Evolutionary conservation across 768 basidiomycete genomes (phyloP), one percentile per base, ranked within the genome.

Genomic region (Leccinum imitatum): DNA sequence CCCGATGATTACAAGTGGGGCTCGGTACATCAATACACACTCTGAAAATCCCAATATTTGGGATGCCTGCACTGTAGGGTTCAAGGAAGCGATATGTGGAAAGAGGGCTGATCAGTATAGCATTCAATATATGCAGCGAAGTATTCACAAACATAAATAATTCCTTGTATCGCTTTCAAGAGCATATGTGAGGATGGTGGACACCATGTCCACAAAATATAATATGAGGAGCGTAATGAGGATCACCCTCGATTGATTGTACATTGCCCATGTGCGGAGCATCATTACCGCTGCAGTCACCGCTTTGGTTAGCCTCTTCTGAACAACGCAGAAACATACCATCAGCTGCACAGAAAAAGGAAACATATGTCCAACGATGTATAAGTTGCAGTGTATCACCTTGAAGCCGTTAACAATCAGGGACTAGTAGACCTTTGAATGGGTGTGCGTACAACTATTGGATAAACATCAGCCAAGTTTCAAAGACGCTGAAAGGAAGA

Each of bases 181-280:
- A 33, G 11, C 11, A 33, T 33, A 33, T 33, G 33, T 13, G 33
- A 33, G 33, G 11, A 33, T 8, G 17, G 25, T 41, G 25, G 6
- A 27, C 11, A 19, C 2, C 19, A 54, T 54, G 39, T 41, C 53
- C 23, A 27, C 17, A 25, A 31, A 7, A n/a, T 39, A 54, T 5
- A 41, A 27, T 13, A 13, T 8, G 4, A 39, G 25, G 4, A 54
- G 53, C 17, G 7, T 7, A 11, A 25, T 14, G n/a, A 54, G 25
- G 37, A 54, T 27, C 13, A 19, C 15, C 25, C 37, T 54, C 11
- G 53, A 54, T 39, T 25, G 4, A 41, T 41, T 41, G 39, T 27
- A 41, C 25, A 54, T 54, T 54, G 37, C 53, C 53, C 53, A 54
- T 27, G 23, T 14, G 10, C 53, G 53, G n/a, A 54, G 53, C 6